Evolutionary conservation across 169 alveolate genomes (phyloP), one percentile per base, ranked within the genome.

Genomic region (Eimeria zaria): DNA sequence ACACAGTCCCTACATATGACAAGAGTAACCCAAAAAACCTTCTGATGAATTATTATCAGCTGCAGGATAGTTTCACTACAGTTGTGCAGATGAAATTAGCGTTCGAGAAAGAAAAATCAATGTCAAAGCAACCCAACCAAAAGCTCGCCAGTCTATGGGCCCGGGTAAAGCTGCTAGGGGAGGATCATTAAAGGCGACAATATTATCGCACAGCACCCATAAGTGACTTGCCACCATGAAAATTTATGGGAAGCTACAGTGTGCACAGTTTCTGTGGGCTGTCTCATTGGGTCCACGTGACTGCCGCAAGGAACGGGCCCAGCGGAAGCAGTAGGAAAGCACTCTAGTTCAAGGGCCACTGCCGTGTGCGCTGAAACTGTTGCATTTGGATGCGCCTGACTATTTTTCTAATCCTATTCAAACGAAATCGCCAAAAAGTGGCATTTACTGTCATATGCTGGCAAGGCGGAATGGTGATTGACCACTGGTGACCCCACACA

Each of bases 401-500:
- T 5, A 39, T 18, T 36, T 16, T 73, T n/a, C n/a, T n/a, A n/a
- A n/a, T n/a, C n/a, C n/a, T n/a, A n/a, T n/a, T n/a, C n/a, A n/a
- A n/a, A n/a, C n/a, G n/a, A n/a, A n/a, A n/a, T n/a, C n/a, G n/a
- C n/a, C n/a, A n/a, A n/a, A n/a, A 39, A 36, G 4, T 39, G 83
- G 3, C 22, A 73, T 73, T 18, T 14, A 39, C 51, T 73, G 55
- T 16, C 83, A 36, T 14, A 14, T 69, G 78, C 16, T 1, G 2
- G 53, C 39, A 27, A 36, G 0, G 39, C 18, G 33, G 33, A 33
- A 1, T 36, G 12, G 33, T 2, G 83, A 16, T 11, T 73, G 83
- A 73, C 83, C 83, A 73, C 4, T 73, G 83, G 83, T 73, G 83
- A 73, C 83, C 83, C 83, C 83, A 36, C 83, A 73, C 83, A 36